Base-by-base conservation (phyloP, 2,329 filamentous ascomycete species). In the Exophiala spinifera region DNA sequence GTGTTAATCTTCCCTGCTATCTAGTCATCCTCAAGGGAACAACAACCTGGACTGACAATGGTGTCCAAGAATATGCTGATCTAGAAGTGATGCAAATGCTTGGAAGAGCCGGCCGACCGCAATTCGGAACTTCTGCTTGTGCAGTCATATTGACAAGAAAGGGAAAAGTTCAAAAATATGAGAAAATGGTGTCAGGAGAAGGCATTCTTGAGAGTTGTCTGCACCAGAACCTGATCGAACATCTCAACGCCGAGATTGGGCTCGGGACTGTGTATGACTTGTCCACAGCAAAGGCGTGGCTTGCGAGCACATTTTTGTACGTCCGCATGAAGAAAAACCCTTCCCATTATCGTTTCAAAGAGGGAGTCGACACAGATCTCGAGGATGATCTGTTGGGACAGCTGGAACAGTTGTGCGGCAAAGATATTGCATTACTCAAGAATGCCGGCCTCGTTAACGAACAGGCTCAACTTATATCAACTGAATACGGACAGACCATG, bases 41-140 rank as follows among this genome's bases (percentile, higher is more conserved):
- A 0, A 79, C 84, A 3, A 76, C 78, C 0, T 91, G 83, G 69
- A 80, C 82, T 53, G 79, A 83, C 53, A 76, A 71, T 28, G 71
- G 78, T 5, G 77, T 81, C 34, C 80, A 84, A 51, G 88, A 94
- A 66, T 91, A 90, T 61, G 84, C 88, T 0, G 89, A 94, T 66
- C 75, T 95, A 4, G 89, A 95, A 62, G 80, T 92, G 57, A 92
- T 92, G 86, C 89, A 95, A 64, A 95, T 95, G 89, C 80, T 95
- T 46, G 89, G 89, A 5, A 83, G 89, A 59, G 89, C 89, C 47
- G 89, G 90, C 1, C 79, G 89, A 17, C 89, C 90, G 4, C 90
- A 95, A 65, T 95, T 91, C 59, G 90, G 92, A 63, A 79, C 83
- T 46, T 88, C 75, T 54, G 89, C 88, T 2, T 79, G 84, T 36